Evolutionary conservation across 768 basidiomycete genomes (phyloP), one percentile per base, ranked within the genome.

Genomic region (Coprinopsis sp.): DNA sequence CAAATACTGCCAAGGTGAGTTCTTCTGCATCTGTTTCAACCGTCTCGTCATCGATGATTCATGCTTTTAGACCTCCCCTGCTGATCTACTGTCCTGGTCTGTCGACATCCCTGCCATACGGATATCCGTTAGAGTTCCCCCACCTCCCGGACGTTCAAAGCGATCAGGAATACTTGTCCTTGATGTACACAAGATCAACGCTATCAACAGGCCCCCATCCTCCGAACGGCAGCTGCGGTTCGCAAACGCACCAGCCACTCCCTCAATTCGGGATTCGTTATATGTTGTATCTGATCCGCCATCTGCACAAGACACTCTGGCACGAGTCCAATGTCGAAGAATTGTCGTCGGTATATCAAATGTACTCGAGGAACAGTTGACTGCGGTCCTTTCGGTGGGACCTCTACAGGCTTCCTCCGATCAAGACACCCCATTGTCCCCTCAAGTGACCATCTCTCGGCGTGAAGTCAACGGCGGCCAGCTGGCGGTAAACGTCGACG

Each of bases 141-240:
- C 88, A 24, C 81, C 82, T 4, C 59, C 68, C 16, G 59, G 59
- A 1, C 63, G 54, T 21, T 30, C 58, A 6, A 71, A 69, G 14
- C 78, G 87, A 21, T 90, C 90, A 34, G 90, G 91, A 4, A 76
- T 78, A 21, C 50, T 89, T 4, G 64, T 87, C 13, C 22, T 87
- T 27, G 87, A 90, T 55, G 42, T 87, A 1, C 78, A 82, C 57
- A 68, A 71, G 43, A 53, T 87, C 18, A 60, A 48, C 6, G 49
- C 83, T 14, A 63, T 57, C 40, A 70, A 64, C 30, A 59, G 63
- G 30, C 52, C 62, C 13, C 11, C 6, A 2, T n/a, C 18, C 18
- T 10, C 27, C 13, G 22, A 29, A 18, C 31, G 18, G 10, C 37
- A 43, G 28, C 30, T 49, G 16, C 29, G 47, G 28, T 49, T 49